Evolutionary conservation across 495 filamentous ascomycete species (phyloP).

Genomic region (Margaritispora aquatica): DNA sequence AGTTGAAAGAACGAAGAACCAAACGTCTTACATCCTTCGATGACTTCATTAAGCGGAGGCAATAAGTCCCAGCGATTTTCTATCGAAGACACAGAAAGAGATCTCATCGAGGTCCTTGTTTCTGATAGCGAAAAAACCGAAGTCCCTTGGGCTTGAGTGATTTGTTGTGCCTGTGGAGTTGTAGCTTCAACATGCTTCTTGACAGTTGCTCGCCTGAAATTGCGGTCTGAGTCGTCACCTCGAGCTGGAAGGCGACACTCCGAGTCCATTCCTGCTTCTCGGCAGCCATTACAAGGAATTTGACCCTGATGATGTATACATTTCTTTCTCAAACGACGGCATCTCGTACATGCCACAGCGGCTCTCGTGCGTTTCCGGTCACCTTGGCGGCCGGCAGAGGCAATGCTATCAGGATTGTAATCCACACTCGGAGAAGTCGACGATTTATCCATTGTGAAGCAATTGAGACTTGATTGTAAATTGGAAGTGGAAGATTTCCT

Average conservation of each 20-base stretch:
- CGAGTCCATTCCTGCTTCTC: not conserved
- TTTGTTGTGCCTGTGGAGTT: not conserved
- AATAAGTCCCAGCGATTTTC: not conserved
- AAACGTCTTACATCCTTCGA: constrained; percentile 14
- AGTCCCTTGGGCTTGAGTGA: not conserved
- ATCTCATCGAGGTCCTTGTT: not conserved
- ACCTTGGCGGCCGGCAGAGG: not conserved
- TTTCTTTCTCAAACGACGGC: not conserved
- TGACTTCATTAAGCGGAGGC: not conserved
- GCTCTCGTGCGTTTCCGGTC: not conserved
- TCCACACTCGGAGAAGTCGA: too few relatives aligned
- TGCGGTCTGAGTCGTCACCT: not conserved
- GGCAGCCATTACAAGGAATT: not conserved
- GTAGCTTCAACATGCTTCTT: not conserved
- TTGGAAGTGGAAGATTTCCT: too few relatives aligned
- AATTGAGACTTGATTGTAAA: too few relatives aligned
- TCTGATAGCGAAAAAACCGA: not conserved
- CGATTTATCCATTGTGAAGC: too few relatives aligned
- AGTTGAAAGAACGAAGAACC: constrained; percentile 21
- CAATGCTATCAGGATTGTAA: not conserved
- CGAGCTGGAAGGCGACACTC: not conserved
- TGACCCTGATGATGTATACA: not conserved
- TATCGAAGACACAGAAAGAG: not conserved
- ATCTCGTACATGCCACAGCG: not conserved
- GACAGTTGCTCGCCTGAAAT: not conserved